Evolutionary conservation across 2,329 filamentous ascomycete genomes (phyloP).

Genomic region (Onygenales sp.): DNA sequence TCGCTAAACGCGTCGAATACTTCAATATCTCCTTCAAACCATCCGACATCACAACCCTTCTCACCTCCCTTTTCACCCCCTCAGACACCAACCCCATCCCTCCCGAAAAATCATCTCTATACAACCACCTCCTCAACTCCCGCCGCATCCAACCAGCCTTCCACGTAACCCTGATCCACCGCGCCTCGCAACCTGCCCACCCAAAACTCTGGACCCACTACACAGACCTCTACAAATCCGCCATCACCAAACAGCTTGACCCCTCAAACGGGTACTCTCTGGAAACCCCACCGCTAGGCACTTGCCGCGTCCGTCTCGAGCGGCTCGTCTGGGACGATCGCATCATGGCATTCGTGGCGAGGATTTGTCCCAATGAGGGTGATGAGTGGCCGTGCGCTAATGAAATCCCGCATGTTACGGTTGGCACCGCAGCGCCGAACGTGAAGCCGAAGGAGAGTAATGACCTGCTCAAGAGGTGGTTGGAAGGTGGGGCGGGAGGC

Average conservation of each 20-base stretch:
- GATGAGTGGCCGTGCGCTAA: constrained; percentile 62
- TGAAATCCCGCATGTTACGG: constrained; percentile 72
- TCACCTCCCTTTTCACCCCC: constrained; percentile 60
- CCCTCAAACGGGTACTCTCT: constrained; percentile 14
- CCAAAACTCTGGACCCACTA: constrained; percentile 71
- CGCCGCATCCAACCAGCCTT: constrained; percentile 75
- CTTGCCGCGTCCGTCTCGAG: constrained; percentile 45
- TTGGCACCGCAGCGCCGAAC: constrained; percentile 64
- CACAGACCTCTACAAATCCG: constrained; percentile 43
- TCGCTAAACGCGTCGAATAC: constrained; percentile 54
- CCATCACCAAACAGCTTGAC: constrained; percentile 20
- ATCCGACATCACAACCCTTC: constrained; percentile 43
- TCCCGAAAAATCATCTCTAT: constrained; percentile 55
- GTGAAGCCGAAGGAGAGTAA: constrained; percentile 97
- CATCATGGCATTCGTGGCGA: constrained; percentile 84
- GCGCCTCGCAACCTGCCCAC: constrained; percentile 50
- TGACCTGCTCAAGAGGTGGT: constrained; percentile 66
- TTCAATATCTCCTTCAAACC: constrained; percentile 50
- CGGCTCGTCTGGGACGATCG: constrained; percentile 72
- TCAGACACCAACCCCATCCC: constrained; percentile 30
- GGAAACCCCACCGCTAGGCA: constrained; percentile 24
- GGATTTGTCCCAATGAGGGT: constrained; percentile 46
- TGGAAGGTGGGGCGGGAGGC: constrained; percentile 47
- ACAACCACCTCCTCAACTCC: constrained; percentile 61
- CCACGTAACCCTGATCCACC: constrained; percentile 90